Evolutionary conservation across 1,139 yeast genomes (phyloP).

Genomic region (Eremothecium sinecaudum): DNA sequence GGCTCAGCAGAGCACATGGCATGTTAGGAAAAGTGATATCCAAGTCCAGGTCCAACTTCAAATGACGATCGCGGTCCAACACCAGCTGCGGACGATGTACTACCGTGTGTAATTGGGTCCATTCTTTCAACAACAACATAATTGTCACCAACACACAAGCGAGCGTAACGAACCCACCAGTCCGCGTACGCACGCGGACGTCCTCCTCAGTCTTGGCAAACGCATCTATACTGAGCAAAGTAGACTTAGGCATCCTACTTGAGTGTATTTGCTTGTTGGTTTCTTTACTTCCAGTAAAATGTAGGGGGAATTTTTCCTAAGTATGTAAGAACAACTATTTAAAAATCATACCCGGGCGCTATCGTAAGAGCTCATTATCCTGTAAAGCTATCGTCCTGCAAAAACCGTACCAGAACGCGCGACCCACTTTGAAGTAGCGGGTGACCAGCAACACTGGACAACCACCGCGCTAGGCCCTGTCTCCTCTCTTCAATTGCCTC

Average conservation of each 20-base stretch:
- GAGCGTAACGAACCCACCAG: slow-evolving; percentile 84
- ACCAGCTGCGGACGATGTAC: slow-evolving; percentile 73
- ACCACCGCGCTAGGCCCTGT: slow-evolving; percentile 72
- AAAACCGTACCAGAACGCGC: slow-evolving; percentile 69
- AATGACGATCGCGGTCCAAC: slow-evolving; percentile 76
- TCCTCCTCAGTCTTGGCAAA: slow-evolving; percentile 93
- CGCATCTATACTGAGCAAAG: slow-evolving; percentile 46
- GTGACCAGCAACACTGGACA: slow-evolving; percentile 80
- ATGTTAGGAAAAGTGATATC: slow-evolving; percentile 74
- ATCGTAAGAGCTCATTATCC: too few relatives aligned
- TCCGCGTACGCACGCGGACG: slow-evolving; percentile 74
- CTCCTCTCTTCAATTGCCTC: slow-evolving; percentile 78
- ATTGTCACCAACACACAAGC: slow-evolving; percentile 55
- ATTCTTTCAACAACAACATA: slow-evolving; percentile 61
- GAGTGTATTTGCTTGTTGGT: background rate
- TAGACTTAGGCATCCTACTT: slow-evolving; percentile 16
- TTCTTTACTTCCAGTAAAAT: background rate
- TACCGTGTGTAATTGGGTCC: slow-evolving; percentile 59
- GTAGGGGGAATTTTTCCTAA: too few relatives aligned
- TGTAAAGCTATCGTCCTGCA: slow-evolving; percentile 57
- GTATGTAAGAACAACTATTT: background rate
- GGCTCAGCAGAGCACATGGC: slow-evolving; percentile 63
- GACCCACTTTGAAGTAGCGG: slow-evolving; percentile 89
- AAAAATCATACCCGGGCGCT: background rate
- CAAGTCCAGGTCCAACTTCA: slow-evolving; percentile 64